These are phyloP conservation scores for Phytopythium vexans DNA, from an alignment of 352 stramenopile genomes.

Conservation along the genomic window DNA sequence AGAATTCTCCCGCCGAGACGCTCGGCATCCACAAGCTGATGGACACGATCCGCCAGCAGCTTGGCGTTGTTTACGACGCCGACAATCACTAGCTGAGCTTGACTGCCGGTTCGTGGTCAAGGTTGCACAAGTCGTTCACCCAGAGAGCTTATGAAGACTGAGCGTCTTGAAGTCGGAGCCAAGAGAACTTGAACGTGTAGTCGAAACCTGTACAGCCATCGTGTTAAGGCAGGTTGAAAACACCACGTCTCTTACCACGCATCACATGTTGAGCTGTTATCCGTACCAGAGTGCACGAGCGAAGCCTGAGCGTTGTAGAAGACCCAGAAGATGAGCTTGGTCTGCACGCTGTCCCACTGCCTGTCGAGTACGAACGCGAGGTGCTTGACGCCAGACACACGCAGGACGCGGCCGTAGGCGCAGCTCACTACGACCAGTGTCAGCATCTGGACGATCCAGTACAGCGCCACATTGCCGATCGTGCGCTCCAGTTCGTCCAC, in stretches of 20 bases:
- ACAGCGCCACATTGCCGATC: constrained; percentile 14
- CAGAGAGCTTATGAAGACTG: too few species aligned
- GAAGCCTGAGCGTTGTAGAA: constrained; percentile 21
- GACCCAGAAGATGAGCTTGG: constrained; percentile 35
- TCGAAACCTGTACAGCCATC: too few species aligned
- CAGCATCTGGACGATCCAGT: constrained; percentile 15
- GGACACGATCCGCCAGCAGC: constrained; percentile 59
- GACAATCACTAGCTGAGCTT: constrained; percentile 5
- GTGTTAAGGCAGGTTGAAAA: too few species aligned
- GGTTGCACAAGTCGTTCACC: background rate
- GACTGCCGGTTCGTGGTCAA: constrained; percentile 10
- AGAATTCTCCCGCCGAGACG: constrained; percentile 65
- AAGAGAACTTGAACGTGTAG: too few species aligned
- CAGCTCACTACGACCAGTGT: constrained; percentile 8
- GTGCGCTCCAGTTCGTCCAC: constrained; percentile 13
- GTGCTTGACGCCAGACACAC: constrained; percentile 16
- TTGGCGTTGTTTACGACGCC: constrained; percentile 59
- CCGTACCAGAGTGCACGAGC: constrained; percentile 20
- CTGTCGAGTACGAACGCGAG: constrained; percentile 31
- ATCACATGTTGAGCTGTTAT: background rate
- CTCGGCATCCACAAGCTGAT: constrained; percentile 64
- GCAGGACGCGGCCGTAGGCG: constrained; percentile 8
- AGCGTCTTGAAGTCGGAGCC: too few species aligned
- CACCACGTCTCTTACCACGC: too few species aligned
- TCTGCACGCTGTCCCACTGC: constrained; percentile 20